phyloP scores from a whole-genome alignment of 306 rosid species.

The Ceratonia siliqua region DNA sequence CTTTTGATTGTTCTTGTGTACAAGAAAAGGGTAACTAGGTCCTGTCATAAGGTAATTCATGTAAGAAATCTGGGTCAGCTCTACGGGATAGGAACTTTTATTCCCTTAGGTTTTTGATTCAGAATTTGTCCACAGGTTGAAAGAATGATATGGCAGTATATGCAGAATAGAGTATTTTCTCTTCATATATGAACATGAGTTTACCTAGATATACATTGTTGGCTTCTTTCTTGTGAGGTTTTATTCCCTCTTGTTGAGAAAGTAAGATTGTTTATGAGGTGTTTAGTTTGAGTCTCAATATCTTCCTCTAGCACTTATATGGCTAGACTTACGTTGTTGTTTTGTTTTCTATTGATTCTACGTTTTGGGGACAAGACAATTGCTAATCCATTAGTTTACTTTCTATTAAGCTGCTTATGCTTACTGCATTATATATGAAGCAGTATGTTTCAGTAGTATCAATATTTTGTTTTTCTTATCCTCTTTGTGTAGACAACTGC shows the following conservation, averaged over 20 bases:
- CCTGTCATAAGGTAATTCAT: neutral
- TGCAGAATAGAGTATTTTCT: neutral
- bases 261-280: neutral
- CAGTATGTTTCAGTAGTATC: conserved; percentile 11
- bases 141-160: neutral
- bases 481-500: conserved; percentile 66
- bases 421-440: conserved; percentile 1
- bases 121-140: neutral
- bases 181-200: neutral
- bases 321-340: conserved; percentile 1
- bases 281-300: neutral
- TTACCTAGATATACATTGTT: conserved; percentile 10
- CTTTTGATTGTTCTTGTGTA: neutral
- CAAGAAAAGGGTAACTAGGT: neutral
- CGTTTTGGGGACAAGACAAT: conserved; percentile 1
- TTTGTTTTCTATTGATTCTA: neutral
- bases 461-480: conserved; percentile 4
- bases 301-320: neutral
- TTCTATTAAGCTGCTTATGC: neutral
- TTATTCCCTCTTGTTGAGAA: conserved; percentile 10
- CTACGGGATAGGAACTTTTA: neutral
- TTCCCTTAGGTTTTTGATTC: neutral
- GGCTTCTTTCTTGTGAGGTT: neutral
- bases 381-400: neutral
- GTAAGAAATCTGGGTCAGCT: neutral